These are phyloP conservation scores for Hysterangium stoloniferum DNA, from an alignment of 768 basidiomycete genomes.

Conservation along the genomic window DNA sequence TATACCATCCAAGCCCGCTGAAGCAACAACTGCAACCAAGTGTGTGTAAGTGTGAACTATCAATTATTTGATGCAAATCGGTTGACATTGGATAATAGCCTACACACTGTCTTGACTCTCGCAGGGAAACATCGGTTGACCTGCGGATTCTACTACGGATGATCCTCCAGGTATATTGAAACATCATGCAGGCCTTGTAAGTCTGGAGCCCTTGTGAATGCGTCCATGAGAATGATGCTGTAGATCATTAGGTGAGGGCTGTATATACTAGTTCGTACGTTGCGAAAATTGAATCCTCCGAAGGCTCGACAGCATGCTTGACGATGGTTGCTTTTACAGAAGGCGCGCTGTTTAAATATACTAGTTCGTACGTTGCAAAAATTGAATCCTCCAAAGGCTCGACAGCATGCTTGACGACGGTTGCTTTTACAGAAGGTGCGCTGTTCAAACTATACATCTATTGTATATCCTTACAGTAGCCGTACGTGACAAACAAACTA, in stretches of 20 bases:
- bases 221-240: slow-evolving; percentile 78
- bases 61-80: not conserved
- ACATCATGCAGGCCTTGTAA: slow-evolving; percentile 63
- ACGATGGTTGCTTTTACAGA: slow-evolving; percentile 86
- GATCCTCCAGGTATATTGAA: slow-evolving; percentile 84
- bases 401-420: slow-evolving; percentile 88
- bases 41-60: slow-evolving; percentile 71
- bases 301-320: slow-evolving; percentile 75
- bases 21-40: slow-evolving; percentile 58
- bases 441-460: not conserved
- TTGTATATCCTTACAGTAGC: slow-evolving; percentile 23
- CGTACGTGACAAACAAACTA: slow-evolving; percentile 76
- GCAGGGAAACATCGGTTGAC: slow-evolving; percentile 52
- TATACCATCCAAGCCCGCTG: slow-evolving; percentile 58
- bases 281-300: slow-evolving; percentile 81
- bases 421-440: slow-evolving; percentile 61
- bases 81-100: too few species aligned
- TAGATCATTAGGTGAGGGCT: slow-evolving; percentile 62
- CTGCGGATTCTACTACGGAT: slow-evolving; percentile 60
- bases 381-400: slow-evolving; percentile 75
- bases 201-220: slow-evolving; percentile 84
- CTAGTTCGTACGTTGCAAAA: slow-evolving; percentile 82
- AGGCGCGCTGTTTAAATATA: too few species aligned
- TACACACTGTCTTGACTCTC: too few species aligned
- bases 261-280: slow-evolving; percentile 34